Conservation (phyloP, 768 basidiomycete species). For the Hydnomerulius pinastri region DNA sequence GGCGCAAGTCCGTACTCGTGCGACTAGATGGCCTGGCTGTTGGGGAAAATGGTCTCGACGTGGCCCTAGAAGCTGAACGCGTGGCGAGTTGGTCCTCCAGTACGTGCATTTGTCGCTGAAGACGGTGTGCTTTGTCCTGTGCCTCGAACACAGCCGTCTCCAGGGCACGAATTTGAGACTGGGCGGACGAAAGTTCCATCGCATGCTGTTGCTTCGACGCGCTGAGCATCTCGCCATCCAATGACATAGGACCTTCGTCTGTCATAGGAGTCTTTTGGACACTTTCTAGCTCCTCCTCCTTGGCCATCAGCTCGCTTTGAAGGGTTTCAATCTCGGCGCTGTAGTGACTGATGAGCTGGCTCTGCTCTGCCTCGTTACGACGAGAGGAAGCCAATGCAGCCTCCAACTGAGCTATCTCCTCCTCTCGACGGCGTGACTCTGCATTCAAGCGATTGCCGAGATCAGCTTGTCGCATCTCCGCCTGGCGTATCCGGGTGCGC, state of each 20-base stretch:
- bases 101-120: slow-evolving; percentile 66
- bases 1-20: slow-evolving; percentile 40
- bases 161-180: slow-evolving; percentile 75
- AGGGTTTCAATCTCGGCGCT: slow-evolving; percentile 74
- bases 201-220: slow-evolving; percentile 72
- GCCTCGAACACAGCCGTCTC: slow-evolving; percentile 75
- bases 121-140: slow-evolving; percentile 62
- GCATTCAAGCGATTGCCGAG: slow-evolving; percentile 57
- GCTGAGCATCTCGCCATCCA: slow-evolving; percentile 75
- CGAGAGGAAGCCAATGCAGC: slow-evolving; percentile 52
- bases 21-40: slow-evolving; percentile 45
- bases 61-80: slow-evolving; percentile 44
- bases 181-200: slow-evolving; percentile 78
- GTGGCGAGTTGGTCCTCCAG: slow-evolving; percentile 67
- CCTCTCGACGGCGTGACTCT: slow-evolving; percentile 47
- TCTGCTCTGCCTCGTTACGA: slow-evolving; percentile 57
- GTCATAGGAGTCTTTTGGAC: slow-evolving; percentile 47
- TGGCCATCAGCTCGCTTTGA: slow-evolving; percentile 57
- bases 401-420: slow-evolving; percentile 54
- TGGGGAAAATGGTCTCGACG: slow-evolving; percentile 50
- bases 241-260: slow-evolving; percentile 46
- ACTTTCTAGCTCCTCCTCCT: slow-evolving; percentile 67
- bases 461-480: slow-evolving; percentile 53
- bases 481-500: slow-evolving; percentile 58
- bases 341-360: slow-evolving; percentile 61